phyloP scores from a whole-genome alignment of 2,329 filamentous ascomycete species.

The Penicillium brevicompactum region DNA sequence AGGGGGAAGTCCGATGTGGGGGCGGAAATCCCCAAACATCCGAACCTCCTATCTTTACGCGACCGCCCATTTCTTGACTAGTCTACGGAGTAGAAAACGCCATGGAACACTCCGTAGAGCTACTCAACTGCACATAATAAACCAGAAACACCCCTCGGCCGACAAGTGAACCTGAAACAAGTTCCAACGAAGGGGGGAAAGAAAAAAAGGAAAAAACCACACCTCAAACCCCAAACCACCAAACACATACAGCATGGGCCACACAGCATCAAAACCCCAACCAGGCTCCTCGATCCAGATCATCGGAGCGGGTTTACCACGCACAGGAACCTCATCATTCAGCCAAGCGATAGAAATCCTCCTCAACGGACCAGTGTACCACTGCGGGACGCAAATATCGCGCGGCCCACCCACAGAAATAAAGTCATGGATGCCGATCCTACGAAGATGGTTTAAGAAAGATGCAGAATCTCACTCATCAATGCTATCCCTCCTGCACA shows the following conservation, averaged over 20 bases:
- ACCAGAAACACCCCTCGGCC: neutral
- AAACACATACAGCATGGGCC: conserved; percentile 18
- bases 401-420: conserved; percentile 24
- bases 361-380: conserved; percentile 52
- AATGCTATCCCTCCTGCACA: conserved; percentile 14
- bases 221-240: neutral
- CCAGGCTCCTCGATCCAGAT: conserved; percentile 24
- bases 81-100: neutral
- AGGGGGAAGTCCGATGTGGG: conserved; percentile 1
- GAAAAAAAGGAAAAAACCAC: neutral
- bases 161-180: neutral
- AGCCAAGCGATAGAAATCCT: conserved; percentile 51
- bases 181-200: neutral
- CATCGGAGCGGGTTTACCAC: conserved; percentile 36
- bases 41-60: neutral
- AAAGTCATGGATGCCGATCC: conserved; percentile 25
- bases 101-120: neutral
- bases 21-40: neutral
- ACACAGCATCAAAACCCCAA: conserved; percentile 18
- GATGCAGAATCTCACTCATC: conserved; percentile 1
- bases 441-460: conserved; percentile 15
- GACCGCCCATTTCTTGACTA: neutral
- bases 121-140: neutral
- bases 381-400: conserved; percentile 49
- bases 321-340: conserved; percentile 56